These are phyloP conservation scores for Nicotiana undulata DNA, from an alignment of 257 asterid species.

Conservation along the genomic window DNA sequence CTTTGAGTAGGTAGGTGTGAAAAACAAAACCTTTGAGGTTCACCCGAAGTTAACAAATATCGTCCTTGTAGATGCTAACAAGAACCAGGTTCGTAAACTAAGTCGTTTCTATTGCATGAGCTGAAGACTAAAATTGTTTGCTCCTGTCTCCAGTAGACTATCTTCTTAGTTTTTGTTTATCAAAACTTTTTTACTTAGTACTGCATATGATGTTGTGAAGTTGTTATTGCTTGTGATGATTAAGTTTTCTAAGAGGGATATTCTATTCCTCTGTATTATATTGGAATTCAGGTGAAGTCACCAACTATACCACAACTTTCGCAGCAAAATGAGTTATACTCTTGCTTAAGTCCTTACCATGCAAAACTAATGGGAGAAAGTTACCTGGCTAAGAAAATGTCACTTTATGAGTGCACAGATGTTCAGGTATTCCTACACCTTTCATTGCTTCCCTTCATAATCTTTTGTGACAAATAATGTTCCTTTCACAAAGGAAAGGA, in stretches of 20 bases:
- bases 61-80: constrained; percentile 73
- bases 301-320: constrained; percentile 81
- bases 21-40: constrained; percentile 69
- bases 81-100: constrained; percentile 64
- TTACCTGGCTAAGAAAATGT: constrained; percentile 82
- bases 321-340: constrained; percentile 62
- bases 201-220: not conserved
- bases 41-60: constrained; percentile 79
- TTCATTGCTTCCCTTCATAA: not conserved
- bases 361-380: constrained; percentile 93
- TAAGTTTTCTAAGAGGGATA: not conserved
- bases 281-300: constrained; percentile 62
- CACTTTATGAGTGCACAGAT: constrained; percentile 76
- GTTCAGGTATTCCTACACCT: constrained; percentile 45
- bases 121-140: not conserved
- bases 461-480: no score
- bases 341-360: constrained; percentile 66
- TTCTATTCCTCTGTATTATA: constrained; percentile 17
- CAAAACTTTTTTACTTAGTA: not conserved
- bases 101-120: constrained; percentile 4
- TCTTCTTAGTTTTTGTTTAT: constrained; percentile 2
- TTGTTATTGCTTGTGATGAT: not conserved
- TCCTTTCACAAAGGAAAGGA: no score
- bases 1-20: constrained; percentile 85
- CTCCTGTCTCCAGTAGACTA: not conserved